These are phyloP conservation scores for Neurospora sp. DNA, from an alignment of 2,329 filamentous ascomycete species.

Conservation along the genomic window DNA sequence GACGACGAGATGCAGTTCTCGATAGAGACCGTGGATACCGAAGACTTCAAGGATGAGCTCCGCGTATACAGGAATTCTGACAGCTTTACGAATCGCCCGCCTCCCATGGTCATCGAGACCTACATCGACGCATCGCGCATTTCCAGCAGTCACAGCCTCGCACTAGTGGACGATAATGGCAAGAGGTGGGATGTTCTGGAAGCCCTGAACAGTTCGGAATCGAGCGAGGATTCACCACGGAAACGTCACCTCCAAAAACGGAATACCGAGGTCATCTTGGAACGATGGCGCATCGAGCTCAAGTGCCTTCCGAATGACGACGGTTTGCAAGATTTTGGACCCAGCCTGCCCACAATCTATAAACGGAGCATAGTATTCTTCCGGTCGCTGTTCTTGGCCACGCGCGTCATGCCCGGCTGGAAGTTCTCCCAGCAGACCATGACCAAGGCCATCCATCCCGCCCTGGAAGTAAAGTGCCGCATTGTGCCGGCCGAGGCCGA, in stretches of 20 bases:
- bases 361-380: constrained; percentile 96
- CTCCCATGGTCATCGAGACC: constrained; percentile 80
- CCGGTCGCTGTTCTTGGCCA: constrained; percentile 73
- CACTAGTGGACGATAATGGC: constrained; percentile 77
- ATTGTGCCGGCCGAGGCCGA: constrained; percentile 54
- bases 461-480: constrained; percentile 69
- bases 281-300: constrained; percentile 83
- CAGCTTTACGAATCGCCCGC: constrained; percentile 65
- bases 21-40: constrained; percentile 85
- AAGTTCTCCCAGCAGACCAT: constrained; percentile 67
- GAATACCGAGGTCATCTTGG: constrained; percentile 68
- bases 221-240: constrained; percentile 32
- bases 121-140: constrained; percentile 74
- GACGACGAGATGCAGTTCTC: constrained; percentile 59
- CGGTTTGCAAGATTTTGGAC: constrained; percentile 44
- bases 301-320: constrained; percentile 45
- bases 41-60: constrained; percentile 74
- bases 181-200: constrained; percentile 90
- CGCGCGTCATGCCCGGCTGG: constrained; percentile 76
- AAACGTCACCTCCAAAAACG: constrained; percentile 29
- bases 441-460: constrained; percentile 57
- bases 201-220: constrained; percentile 58
- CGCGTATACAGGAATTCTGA: constrained; percentile 73
- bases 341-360: constrained; percentile 74
- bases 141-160: constrained; percentile 75